Evolutionary conservation across 306 rosid species (phyloP), one percentile per base, ranked within the genome.

Genomic region (Mimosa pudica): DNA sequence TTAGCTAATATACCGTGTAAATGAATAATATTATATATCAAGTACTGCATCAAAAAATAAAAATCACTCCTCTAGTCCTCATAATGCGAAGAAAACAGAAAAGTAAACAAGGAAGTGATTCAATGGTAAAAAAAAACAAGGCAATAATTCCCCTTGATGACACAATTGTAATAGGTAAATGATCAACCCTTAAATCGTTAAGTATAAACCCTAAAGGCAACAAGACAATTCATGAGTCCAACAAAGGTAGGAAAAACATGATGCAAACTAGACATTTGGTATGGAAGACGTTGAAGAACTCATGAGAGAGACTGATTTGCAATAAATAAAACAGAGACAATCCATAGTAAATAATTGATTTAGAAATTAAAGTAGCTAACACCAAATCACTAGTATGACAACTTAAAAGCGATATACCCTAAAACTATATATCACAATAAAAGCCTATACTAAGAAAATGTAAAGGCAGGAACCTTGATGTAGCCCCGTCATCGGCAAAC

Each of bases 401-500:
- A 52, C 58, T 33, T 3, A 54, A 55, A 69, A 64, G 71, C 32
- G 44, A 74, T 65, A 58, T 1, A 76, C 48, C 61, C 32, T 70
- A 70, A n/a, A 49, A 81, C 82, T 69, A 45, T 54, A 63, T 57
- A 76, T 49, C 47, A 51, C 45, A 41, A 13, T 30, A 69, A 18
- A 83, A 73, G 73, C 64, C 81, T 71, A 58, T 52, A 64, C 68
- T 55, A 57, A 61, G 73, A 73, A 64, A 79, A 76, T 70, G 82
- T 70, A 78, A 83, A 74, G 71, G 71, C 73, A 61, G 77, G 77
- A 86, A 96, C 99, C 99, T 96, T 88, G 98, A 89, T 71, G 93
- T 81, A 73, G 99, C 87, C 76, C 88, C 89, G 66, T 89, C 99
- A 87, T 93, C 98, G 70, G 92, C 79, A 89, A 85, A 96, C 74